Conservation (phyloP, 1,284 basidiomycete genomes). For the Cutaneotrichosporon curvatum region DNA sequence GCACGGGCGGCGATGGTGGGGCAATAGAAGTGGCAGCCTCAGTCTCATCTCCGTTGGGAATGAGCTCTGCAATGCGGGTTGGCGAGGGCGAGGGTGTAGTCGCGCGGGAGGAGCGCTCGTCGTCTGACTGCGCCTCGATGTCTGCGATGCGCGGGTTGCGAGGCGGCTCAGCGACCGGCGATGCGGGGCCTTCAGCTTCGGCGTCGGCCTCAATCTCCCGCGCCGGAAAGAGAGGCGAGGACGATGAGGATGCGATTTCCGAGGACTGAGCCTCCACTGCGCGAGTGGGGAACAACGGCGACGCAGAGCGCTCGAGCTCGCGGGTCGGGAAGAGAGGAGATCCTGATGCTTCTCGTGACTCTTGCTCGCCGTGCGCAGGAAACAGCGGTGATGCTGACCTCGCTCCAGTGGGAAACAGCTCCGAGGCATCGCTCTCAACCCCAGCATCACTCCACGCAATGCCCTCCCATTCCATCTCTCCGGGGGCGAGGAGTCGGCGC, state of each 20-base stretch:
- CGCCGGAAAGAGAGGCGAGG: conserved; percentile 20
- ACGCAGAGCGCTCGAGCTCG: background rate
- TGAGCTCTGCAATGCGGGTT: background rate
- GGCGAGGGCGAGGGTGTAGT: conserved; percentile 7
- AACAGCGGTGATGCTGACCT: conserved; percentile 20
- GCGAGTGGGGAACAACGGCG: conserved; percentile 10
- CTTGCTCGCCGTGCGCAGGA: conserved; percentile 5
- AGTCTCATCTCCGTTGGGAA: background rate
- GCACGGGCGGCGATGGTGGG: too few species aligned
- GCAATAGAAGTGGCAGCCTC: too few species aligned
- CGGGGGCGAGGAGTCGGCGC: background rate
- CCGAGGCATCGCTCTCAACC: conserved; percentile 1
- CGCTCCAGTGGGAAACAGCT: conserved; percentile 2
- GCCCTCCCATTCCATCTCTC: background rate
- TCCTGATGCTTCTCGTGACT: background rate
- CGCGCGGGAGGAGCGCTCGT: conserved; percentile 4
- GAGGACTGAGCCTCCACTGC: background rate
- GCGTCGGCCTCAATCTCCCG: conserved; percentile 1
- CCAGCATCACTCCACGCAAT: conserved; percentile 5
- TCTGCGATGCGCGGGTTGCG: background rate
- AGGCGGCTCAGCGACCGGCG: background rate
- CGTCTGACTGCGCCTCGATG: background rate
- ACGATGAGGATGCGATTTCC: too few species aligned
- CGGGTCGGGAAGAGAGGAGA: conserved; percentile 5
- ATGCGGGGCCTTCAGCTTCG: background rate